Evolutionary conservation across 2,329 filamentous ascomycete genomes (phyloP), one percentile per base, ranked within the genome.

Genomic region (Fusarium sp.): DNA sequence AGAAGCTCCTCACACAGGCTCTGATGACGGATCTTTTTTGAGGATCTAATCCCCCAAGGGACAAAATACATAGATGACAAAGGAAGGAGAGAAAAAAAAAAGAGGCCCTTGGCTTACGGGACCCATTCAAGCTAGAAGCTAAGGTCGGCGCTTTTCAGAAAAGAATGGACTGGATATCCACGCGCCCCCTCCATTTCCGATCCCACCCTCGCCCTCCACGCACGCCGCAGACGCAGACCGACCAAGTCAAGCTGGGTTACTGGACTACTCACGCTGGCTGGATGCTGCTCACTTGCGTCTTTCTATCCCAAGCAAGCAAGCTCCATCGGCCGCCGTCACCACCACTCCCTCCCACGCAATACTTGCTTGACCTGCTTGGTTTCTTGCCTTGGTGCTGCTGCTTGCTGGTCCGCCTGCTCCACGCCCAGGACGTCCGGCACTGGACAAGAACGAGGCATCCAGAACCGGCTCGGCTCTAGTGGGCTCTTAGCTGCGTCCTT

Each of bases 131-230:
- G 44, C 67, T 70, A 61, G 29, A 42, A 58, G 29, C 55, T 31
- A 60, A 46, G 55, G 55, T 50, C 50, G 68, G 55, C 34, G 42
- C 50, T 51, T 66, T 70, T 69, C 58, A 23, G 33, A 27, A 57
- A 56, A 23, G 33, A 23, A 57, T 57, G 38, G 42, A 57, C 65
- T 66, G 58, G 36, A 49, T 49, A 49, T 16, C 42, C 56, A 44
- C 68, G 64, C 69, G 25, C 66, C 68, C 65, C 66, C 69, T 62
- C 69, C 69, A 59, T 60, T 64, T 65, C 54, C 65, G 49, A 68
- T 69, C 64, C 61, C 68, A 70, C 68, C 68, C 68, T 70, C 53
- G 54, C 46, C 33, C 31, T 34, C 23, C 61, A 51, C 42, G 23
- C 56, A 50, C 57, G 34, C 27, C 23, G 57, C 31, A 65, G 50